phyloP scores from a whole-genome alignment of 176 grass and related monocot genomes.

The Avena sativa region DNA sequence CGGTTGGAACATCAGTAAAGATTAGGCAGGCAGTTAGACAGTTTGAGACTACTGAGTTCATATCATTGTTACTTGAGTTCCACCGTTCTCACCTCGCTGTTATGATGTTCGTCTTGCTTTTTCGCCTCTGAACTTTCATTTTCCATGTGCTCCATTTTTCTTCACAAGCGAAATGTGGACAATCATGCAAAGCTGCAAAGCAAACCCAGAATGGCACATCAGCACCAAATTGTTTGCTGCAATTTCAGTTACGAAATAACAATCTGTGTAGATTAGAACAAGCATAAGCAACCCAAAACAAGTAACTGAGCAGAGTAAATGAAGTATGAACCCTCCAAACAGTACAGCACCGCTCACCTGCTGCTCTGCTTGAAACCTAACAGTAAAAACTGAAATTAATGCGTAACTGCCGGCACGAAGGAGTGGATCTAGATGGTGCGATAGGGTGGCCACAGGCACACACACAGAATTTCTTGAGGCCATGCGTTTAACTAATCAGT shows the following conservation, averaged over 20 bases:
- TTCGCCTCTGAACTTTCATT: slow-evolving; percentile 36
- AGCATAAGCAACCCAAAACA: slow-evolving; percentile 21
- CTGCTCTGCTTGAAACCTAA: neutral
- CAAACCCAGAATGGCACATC: slow-evolving; percentile 22
- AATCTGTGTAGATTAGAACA: slow-evolving; percentile 4
- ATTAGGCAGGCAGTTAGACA: neutral
- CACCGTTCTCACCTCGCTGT: slow-evolving; percentile 57
- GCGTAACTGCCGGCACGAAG: neutral
- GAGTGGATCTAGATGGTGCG: slow-evolving; percentile 20
- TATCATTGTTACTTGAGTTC: neutral
- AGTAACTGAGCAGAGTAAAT: neutral
- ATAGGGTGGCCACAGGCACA: neutral
- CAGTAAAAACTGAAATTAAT: neutral
- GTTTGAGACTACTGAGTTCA: slow-evolving; percentile 4
- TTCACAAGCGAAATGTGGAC: slow-evolving; percentile 15
- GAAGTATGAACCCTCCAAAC: slow-evolving; percentile 14
- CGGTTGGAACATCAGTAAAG: slow-evolving; percentile 3
- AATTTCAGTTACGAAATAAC: neutral
- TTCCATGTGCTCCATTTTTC: slow-evolving; percentile 58
- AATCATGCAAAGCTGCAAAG: slow-evolving; percentile 24
- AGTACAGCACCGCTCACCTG: neutral
- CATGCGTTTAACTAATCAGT: neutral
- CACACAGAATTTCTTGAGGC: neutral
- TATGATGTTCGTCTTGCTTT: slow-evolving; percentile 44
- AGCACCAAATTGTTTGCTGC: neutral